A percentile compares a stretch with the other conserved stretches of the same genome.
phyloP scores from a whole-genome alignment of 805 yeast genomes.

The Lachancea fermentati region DNA sequence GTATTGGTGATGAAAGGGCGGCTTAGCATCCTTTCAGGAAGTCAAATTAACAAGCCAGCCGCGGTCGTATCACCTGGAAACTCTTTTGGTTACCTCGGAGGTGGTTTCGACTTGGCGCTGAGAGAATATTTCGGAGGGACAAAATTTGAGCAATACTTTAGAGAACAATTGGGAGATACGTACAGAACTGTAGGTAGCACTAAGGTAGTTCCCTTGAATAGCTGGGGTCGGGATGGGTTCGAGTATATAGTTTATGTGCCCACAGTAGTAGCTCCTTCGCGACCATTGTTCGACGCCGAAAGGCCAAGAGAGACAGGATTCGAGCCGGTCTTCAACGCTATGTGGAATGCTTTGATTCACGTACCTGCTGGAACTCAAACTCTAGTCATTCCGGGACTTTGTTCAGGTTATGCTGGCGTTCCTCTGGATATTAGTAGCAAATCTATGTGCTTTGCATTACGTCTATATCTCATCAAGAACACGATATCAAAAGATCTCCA shows the following conservation, averaged over 20 bases:
- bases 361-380: constrained; percentile 20
- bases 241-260: constrained; percentile 30
- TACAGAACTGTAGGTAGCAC: constrained; percentile 26
- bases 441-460: constrained; percentile 28
- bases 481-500: constrained; percentile 18
- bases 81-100: constrained; percentile 45
- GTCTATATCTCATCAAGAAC: constrained; percentile 17
- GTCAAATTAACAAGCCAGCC: constrained; percentile 8
- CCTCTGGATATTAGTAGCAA: constrained; percentile 24
- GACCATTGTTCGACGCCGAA: constrained; percentile 12
- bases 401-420: constrained; percentile 32
- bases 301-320: constrained; percentile 21
- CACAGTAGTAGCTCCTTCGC: constrained; percentile 27
- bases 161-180: constrained; percentile 16
- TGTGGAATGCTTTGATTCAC: constrained; percentile 23
- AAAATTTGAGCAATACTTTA: constrained; percentile 27
- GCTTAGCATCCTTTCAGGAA: neutral
- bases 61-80: constrained; percentile 49
- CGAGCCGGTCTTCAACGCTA: constrained; percentile 27
- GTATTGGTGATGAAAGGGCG: constrained; percentile 1
- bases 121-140: constrained; percentile 23
- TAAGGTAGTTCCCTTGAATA: constrained; percentile 18
- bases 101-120: constrained; percentile 43
- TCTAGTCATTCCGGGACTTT: constrained; percentile 29
- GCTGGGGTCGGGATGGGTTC: constrained; percentile 13